These are phyloP conservation scores for Laetiporus sulphureus DNA, from an alignment of 1,284 basidiomycete species.

Conservation along the genomic window DNA sequence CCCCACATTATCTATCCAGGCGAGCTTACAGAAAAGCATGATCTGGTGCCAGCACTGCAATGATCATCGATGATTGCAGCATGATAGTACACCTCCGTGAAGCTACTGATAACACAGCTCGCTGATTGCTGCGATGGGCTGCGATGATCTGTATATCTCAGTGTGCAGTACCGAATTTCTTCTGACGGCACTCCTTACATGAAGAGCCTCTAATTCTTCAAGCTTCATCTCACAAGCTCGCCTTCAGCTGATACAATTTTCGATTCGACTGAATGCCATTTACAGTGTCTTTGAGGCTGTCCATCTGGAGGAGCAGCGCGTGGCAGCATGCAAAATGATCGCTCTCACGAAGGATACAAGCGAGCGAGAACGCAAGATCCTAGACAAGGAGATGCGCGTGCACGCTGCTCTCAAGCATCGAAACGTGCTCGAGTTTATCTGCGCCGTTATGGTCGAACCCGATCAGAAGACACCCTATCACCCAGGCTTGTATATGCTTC, in stretches of 20 bases:
- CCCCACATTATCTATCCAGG: not conserved
- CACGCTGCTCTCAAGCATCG: conserved; percentile 78
- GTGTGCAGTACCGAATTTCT: too few species aligned
- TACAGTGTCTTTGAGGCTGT: conserved; percentile 78
- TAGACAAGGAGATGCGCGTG: conserved; percentile 92
- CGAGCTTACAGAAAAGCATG: not conserved
- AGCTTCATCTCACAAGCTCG: not conserved
- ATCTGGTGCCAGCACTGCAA: not conserved
- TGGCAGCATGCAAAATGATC: conserved; percentile 86
- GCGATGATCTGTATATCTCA: too few species aligned
- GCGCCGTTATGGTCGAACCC: conserved; percentile 69
- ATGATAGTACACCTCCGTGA: too few species aligned
- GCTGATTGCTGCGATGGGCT: too few species aligned
- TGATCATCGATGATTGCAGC: not conserved
- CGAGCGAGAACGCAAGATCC: conserved; percentile 63
- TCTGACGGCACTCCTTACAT: not conserved
- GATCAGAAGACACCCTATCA: conserved; percentile 53
- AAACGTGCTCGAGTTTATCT: conserved; percentile 84
- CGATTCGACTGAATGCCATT: not conserved
- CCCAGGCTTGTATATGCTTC: conserved; percentile 86
- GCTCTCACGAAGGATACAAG: conserved; percentile 53
- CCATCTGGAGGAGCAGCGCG: conserved; percentile 53
- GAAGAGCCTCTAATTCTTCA: not conserved
- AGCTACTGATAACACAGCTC: too few species aligned
- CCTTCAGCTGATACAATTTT: not conserved